Conservation (phyloP, 2,329 filamentous ascomycete genomes). For the Microdochium nivale region DNA sequence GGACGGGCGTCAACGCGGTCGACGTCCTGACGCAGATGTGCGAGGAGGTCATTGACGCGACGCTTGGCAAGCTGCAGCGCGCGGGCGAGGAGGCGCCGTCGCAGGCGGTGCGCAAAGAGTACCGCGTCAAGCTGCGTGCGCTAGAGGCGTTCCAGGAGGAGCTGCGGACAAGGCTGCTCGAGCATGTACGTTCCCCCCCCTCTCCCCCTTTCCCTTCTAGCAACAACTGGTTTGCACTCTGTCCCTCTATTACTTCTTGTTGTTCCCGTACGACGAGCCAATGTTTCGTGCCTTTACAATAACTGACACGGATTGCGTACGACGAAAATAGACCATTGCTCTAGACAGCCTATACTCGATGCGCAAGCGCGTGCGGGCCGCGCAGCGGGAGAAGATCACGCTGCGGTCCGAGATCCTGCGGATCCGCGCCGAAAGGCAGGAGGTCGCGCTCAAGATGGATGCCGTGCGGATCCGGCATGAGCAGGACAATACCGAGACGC, state of each 20-base stretch:
- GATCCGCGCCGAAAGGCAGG: constrained; percentile 50
- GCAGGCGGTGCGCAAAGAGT: constrained; percentile 34
- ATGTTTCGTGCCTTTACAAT: background rate
- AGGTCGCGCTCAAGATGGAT: constrained; percentile 55
- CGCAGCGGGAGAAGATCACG: constrained; percentile 46
- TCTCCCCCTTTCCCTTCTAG: background rate
- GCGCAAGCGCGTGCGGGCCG: constrained; percentile 46
- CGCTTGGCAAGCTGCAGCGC: constrained; percentile 37
- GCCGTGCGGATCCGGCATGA: constrained; percentile 53
- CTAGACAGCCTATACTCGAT: constrained; percentile 51
- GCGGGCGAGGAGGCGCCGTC: constrained; percentile 34
- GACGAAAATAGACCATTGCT: constrained; percentile 38
- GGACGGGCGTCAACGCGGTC: constrained; percentile 49
- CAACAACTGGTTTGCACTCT: background rate
- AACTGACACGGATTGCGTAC: constrained; percentile 1
- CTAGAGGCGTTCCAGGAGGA: constrained; percentile 52
- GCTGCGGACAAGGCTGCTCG: constrained; percentile 43
- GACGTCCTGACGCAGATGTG: constrained; percentile 56
- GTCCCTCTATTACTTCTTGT: background rate
- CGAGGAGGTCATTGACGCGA: constrained; percentile 48
- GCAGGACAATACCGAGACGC: constrained; percentile 38
- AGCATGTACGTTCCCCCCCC: constrained; percentile 40
- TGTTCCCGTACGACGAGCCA: background rate
- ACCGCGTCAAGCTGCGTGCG: constrained; percentile 44
- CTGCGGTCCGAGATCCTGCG: constrained; percentile 53